Base-by-base conservation (phyloP, 2,329 filamentous ascomycete genomes). In the Aspergillus unguis region DNA sequence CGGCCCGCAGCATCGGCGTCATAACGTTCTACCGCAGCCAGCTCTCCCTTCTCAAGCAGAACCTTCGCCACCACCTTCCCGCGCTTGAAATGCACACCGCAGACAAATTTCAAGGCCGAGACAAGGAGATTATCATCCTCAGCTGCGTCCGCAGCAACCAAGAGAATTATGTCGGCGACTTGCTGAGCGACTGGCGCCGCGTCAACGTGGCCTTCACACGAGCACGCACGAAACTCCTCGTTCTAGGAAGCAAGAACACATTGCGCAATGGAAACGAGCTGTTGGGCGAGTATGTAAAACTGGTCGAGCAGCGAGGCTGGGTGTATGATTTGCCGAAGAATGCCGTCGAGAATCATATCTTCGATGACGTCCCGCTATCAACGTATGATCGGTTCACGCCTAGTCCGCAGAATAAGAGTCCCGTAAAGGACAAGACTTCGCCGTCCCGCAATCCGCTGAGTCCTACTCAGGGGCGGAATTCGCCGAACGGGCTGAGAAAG, bases 21-120 rank as follows among this genome's bases (percentile, higher is more conserved):
- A 96, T 99, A 76, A 96, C 94, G 11, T 91, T 96, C 71, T 99
- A 99, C 72, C 88, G 94, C 53, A 92, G 88, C 5, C 94, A 99
- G 70, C 83, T 99, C 1, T 85, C 90, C 0, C 77, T 96, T 2
- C 79, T 99, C 1, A 88, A 89, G 58, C 84, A 92, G 55, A 80
- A 79, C 8, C 81, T 96, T 32, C 82, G 83, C 31, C 76, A 74
- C 38, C 72, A 79, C 61, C 74, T 78, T 0, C 73, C 77, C 0
- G 81, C 82, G 2, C 85, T 99, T 1, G 94, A 99, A 72, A 91
- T 97, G 81, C 91, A 99, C 71, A 97, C 94, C 0, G 92, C 94
- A 3, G 94, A 99, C 72, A 90, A 92, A 41, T 99, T 96, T 71
- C 94, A 99, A 69, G 94, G 94, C 5, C 84, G 94, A 7, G 94